Evolutionary conservation across 768 basidiomycete species (phyloP).

Genomic region (Cyathus striatus): DNA sequence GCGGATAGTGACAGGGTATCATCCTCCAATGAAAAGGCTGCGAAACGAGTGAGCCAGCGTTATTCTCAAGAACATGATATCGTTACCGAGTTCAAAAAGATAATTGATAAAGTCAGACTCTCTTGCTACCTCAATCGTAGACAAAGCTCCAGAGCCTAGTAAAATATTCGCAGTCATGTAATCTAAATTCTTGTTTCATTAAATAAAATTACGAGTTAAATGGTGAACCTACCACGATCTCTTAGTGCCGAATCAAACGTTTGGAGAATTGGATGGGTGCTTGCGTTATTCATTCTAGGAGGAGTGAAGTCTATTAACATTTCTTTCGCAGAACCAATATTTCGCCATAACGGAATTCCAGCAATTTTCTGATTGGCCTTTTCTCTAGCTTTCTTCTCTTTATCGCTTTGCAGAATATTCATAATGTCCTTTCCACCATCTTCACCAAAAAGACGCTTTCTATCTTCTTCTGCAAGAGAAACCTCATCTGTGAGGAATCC

Average conservation of each 20-base stretch:
- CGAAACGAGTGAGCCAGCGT: no score
- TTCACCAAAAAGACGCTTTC: conserved; percentile 32
- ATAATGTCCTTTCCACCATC: conserved; percentile 36
- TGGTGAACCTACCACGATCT: background rate
- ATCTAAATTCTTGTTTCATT: conserved; percentile 25
- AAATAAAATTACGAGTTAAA: background rate
- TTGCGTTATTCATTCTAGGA: background rate
- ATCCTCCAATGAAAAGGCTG: no score
- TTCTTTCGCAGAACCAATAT: conserved; percentile 2
- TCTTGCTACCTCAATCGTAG: conserved; percentile 21
- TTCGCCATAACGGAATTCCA: conserved; percentile 26
- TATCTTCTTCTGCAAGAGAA: conserved; percentile 23
- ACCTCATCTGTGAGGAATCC: conserved; percentile 10
- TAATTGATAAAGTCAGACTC: conserved; percentile 10
- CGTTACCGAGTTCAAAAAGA: conserved; percentile 14
- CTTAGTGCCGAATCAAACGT: background rate
- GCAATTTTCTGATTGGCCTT: conserved; percentile 15
- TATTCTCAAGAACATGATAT: no score
- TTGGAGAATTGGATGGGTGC: background rate
- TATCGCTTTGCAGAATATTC: conserved; percentile 39
- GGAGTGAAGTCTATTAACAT: conserved; percentile 9
- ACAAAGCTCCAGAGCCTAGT: conserved; percentile 37
- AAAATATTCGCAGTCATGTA: conserved; percentile 27
- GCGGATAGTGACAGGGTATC: no score
- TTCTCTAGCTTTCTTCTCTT: conserved; percentile 17